These are phyloP conservation scores for Nothomitra cinnamomea DNA, from an alignment of 2,329 filamentous ascomycete genomes.

Conservation along the genomic window DNA sequence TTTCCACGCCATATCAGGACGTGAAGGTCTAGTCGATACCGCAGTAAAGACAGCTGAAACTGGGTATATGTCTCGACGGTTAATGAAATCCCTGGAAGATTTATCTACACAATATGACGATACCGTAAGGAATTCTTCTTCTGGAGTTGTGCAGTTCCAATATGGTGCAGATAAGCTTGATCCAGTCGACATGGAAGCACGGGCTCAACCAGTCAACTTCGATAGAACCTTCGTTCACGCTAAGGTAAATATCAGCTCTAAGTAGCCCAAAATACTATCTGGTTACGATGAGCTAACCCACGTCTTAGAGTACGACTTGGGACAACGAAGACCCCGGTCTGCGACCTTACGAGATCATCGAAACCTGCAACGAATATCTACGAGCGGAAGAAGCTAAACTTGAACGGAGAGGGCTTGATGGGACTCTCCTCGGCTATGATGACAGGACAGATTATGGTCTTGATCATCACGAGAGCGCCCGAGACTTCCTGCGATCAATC, in stretches of 20 bases:
- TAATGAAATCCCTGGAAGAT: constrained; percentile 98
- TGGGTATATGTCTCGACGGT: constrained; percentile 91
- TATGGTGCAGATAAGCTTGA: constrained; percentile 93
- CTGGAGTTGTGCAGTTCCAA: constrained; percentile 86
- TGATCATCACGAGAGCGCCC: constrained; percentile 66
- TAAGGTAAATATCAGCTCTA: constrained; percentile 18
- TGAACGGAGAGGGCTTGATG: constrained; percentile 41
- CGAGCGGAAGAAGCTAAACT: constrained; percentile 50
- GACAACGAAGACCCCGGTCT: constrained; percentile 59
- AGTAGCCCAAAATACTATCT: background rate
- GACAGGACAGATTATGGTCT: constrained; percentile 52
- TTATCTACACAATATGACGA: constrained; percentile 85
- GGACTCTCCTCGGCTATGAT: constrained; percentile 47
- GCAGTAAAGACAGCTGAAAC: constrained; percentile 98
- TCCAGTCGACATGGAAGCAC: constrained; percentile 93
- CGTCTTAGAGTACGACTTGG: constrained; percentile 51
- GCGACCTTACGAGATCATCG: constrained; percentile 54
- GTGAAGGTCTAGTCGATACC: constrained; percentile 96
- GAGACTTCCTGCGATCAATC: constrained; percentile 67
- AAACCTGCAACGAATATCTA: constrained; percentile 51
- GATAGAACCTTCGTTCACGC: constrained; percentile 76
- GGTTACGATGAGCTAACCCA: background rate
- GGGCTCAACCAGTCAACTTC: constrained; percentile 82
- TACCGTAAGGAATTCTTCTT: constrained; percentile 80
- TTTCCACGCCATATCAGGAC: constrained; percentile 95